These are phyloP conservation scores for Pistacia atlantica DNA, from an alignment of 345 rosid species.

Conservation along the genomic window DNA sequence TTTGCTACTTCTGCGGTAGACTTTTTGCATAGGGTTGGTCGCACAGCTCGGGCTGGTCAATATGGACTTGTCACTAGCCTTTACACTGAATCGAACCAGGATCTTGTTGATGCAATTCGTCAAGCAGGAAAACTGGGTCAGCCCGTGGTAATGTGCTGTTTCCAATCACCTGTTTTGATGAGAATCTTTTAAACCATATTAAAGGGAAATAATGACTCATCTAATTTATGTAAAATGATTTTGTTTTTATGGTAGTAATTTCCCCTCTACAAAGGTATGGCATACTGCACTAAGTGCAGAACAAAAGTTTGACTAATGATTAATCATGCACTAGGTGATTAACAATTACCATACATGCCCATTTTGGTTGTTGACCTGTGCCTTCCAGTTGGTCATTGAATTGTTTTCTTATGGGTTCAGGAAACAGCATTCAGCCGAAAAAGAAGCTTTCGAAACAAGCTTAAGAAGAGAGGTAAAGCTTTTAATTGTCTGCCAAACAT, in stretches of 20 bases:
- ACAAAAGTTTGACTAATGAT: neutral
- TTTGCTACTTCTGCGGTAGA: slow-evolving; percentile 93
- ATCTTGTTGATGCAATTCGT: slow-evolving; percentile 84
- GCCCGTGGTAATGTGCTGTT: slow-evolving; percentile 66
- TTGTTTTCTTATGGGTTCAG: slow-evolving; percentile 35
- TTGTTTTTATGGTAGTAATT: neutral
- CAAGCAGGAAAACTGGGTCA: slow-evolving; percentile 69
- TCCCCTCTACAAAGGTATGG: neutral
- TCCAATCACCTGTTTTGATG: slow-evolving; percentile 1
- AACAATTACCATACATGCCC: neutral
- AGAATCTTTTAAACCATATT: too few relatives aligned
- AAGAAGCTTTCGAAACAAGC: slow-evolving; percentile 76
- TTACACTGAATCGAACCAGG: slow-evolving; percentile 69
- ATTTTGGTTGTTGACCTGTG: neutral
- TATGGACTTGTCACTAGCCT: slow-evolving; percentile 90
- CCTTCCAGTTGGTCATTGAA: slow-evolving; percentile 15
- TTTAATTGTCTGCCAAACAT: neutral
- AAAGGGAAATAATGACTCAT: too few relatives aligned
- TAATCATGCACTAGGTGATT: neutral
- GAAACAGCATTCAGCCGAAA: slow-evolving; percentile 77
- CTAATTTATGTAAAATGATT: neutral
- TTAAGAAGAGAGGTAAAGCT: slow-evolving; percentile 58
- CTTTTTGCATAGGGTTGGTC: slow-evolving; percentile 92
- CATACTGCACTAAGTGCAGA: neutral
- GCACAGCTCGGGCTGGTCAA: slow-evolving; percentile 97